Conservation (phyloP, 2,329 filamentous ascomycete genomes). For the Beauveria scarabaeidicola region DNA sequence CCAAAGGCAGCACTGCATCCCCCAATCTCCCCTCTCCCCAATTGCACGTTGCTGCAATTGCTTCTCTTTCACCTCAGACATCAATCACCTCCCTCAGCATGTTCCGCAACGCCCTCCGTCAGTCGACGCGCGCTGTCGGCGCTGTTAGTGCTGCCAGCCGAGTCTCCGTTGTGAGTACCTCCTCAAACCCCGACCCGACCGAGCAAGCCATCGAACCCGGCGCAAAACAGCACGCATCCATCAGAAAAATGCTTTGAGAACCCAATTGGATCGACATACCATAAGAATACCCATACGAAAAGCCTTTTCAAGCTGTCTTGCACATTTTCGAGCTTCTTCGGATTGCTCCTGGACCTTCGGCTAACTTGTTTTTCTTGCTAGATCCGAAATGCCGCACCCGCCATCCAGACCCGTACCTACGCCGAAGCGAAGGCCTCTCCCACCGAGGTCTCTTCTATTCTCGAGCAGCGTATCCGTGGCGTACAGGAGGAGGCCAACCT, state of each 20-base stretch:
- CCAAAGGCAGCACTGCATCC: slow-evolving; percentile 41
- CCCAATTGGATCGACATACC: slow-evolving; percentile 28
- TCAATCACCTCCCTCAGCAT: slow-evolving; percentile 55
- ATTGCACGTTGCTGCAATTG: slow-evolving; percentile 58
- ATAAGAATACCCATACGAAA: slow-evolving; percentile 13
- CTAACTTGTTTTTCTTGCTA: slow-evolving; percentile 48
- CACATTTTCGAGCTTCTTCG: slow-evolving; percentile 14
- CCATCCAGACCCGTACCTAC: slow-evolving; percentile 75
- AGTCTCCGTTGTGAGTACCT: slow-evolving; percentile 84
- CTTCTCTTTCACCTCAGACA: slow-evolving; percentile 43
- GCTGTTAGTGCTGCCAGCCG: slow-evolving; percentile 87
- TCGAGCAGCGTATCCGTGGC: slow-evolving; percentile 98
- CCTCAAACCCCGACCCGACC: slow-evolving; percentile 32
- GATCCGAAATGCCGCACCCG: slow-evolving; percentile 74
- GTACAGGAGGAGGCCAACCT: slow-evolving; percentile 94
- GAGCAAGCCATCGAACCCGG: slow-evolving; percentile 35
- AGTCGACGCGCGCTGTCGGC: slow-evolving; percentile 90
- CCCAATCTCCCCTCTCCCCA: slow-evolving; percentile 54
- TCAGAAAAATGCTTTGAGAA: slow-evolving; percentile 22
- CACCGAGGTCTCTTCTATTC: slow-evolving; percentile 97
- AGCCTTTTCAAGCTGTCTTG: slow-evolving; percentile 29
- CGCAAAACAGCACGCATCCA: slow-evolving; percentile 26
- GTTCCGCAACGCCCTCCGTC: slow-evolving; percentile 97
- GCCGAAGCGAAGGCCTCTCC: slow-evolving; percentile 92
- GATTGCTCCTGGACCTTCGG: slow-evolving; percentile 36